phyloP scores from a whole-genome alignment of 176 grass and related monocot genomes.

The Tillandsia leiboldiana region DNA sequence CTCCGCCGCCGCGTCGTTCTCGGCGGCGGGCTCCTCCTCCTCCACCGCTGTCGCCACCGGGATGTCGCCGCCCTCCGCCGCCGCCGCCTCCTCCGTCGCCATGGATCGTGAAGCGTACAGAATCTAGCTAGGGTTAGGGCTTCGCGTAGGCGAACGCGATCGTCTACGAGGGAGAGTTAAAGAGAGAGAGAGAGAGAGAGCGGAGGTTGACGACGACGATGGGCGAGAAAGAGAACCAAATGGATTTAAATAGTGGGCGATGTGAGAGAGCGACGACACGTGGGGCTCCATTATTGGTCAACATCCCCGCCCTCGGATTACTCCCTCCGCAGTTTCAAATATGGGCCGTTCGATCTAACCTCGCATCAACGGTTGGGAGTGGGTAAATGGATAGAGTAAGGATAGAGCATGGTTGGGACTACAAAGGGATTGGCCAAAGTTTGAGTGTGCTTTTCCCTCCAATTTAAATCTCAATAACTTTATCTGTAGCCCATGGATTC shows the following conservation, averaged over 20 bases:
- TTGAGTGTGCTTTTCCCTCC: constrained; percentile 40
- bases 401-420: background rate
- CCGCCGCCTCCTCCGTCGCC: constrained; percentile 19
- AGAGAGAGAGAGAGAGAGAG: background rate
- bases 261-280: background rate
- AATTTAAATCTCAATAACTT: constrained; percentile 23
- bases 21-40: constrained; percentile 8
- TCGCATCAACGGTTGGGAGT: constrained; percentile 15
- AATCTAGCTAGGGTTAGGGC: background rate
- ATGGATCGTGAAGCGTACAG: constrained; percentile 6
- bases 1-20: background rate
- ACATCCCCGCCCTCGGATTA: constrained; percentile 38
- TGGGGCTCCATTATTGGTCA: constrained; percentile 30
- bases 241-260: constrained; percentile 34
- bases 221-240: background rate
- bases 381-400: background rate
- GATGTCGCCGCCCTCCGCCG: background rate
- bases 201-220: constrained; percentile 10
- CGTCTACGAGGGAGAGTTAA: background rate
- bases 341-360: background rate
- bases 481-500: background rate
- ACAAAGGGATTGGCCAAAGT: background rate
- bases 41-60: constrained; percentile 9
- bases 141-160: background rate
- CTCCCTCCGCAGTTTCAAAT: background rate